Conservation (phyloP, 2,329 filamentous ascomycete genomes). For the Cryphonectria nitschkei region DNA sequence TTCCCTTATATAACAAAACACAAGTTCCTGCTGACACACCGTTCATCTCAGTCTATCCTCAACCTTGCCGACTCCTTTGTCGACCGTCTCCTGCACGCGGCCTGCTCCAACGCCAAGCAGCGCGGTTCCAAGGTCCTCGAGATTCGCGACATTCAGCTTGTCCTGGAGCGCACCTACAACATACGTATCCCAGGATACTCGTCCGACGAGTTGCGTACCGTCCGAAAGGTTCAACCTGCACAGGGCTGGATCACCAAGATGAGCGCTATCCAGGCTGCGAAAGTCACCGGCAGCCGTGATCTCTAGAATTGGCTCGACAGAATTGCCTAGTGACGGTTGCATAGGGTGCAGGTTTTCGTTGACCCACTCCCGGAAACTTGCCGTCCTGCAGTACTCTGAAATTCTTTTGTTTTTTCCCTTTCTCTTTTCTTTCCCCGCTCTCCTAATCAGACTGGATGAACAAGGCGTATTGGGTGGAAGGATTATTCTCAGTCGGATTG, state of each 20-base stretch:
- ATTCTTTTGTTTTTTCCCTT: too few relatives aligned
- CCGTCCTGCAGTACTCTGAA: neutral
- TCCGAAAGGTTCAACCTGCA: slow-evolving; percentile 89
- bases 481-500: neutral
- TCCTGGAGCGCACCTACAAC: slow-evolving; percentile 84
- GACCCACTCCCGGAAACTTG: too few relatives aligned
- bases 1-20: neutral
- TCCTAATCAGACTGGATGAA: neutral
- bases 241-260: slow-evolving; percentile 94
- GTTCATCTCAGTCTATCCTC: slow-evolving; percentile 70
- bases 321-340: neutral
- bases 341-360: neutral
- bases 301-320: slow-evolving; percentile 38
- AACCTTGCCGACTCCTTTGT: slow-evolving; percentile 93
- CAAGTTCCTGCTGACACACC: neutral
- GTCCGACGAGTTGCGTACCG: slow-evolving; percentile 90
- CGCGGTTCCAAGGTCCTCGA: slow-evolving; percentile 89
- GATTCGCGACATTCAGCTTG: slow-evolving; percentile 81
- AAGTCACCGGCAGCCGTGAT: slow-evolving; percentile 70
- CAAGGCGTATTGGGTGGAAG: slow-evolving; percentile 5
- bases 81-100: slow-evolving; percentile 83
- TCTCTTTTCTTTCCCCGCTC: neutral
- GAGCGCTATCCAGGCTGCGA: slow-evolving; percentile 92
- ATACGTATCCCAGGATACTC: slow-evolving; percentile 93
- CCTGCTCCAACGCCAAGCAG: slow-evolving; percentile 91